phyloP scores from a whole-genome alignment of 805 yeast genomes.

The Metschnikowia kunwiensis region DNA sequence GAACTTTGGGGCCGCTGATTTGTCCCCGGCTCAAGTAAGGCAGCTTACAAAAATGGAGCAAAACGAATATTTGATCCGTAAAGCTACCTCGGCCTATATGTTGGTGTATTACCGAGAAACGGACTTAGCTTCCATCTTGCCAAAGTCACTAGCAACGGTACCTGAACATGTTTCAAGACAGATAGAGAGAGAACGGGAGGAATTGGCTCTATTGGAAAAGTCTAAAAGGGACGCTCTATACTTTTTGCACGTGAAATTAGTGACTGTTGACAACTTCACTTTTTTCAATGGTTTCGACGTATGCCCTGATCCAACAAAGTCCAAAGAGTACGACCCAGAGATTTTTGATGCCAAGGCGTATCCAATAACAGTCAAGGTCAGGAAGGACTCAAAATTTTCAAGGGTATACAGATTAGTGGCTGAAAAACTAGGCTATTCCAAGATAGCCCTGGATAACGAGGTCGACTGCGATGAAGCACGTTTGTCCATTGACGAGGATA shows the following conservation, averaged over 20 bases:
- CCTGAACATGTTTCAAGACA: conserved; percentile 70
- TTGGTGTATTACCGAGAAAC: conserved; percentile 81
- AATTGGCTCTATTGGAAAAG: conserved; percentile 50
- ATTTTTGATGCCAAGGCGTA: conserved; percentile 46
- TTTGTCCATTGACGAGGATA: conserved; percentile 1
- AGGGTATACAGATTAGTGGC: conserved; percentile 52
- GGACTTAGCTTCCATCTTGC: conserved; percentile 54
- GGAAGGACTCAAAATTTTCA: conserved; percentile 53
- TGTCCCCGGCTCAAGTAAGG: conserved; percentile 47
- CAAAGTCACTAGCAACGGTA: conserved; percentile 40
- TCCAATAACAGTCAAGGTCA: conserved; percentile 50
- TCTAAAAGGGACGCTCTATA: conserved; percentile 62
- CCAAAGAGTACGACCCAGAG: conserved; percentile 46
- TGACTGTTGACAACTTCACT: conserved; percentile 51
- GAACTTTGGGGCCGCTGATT: conserved; percentile 79
- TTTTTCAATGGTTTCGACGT: conserved; percentile 72
- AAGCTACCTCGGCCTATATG: conserved; percentile 97
- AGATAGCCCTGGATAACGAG: too few relatives aligned
- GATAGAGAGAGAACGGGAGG: conserved; percentile 60
- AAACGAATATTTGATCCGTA: conserved; percentile 58
- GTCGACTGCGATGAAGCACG: too few relatives aligned
- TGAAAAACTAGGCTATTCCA: conserved; percentile 38
- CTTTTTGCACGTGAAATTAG: conserved; percentile 50
- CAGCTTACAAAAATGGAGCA: conserved; percentile 57
- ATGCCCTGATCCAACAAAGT: conserved; percentile 56